Evolutionary conservation across 2,329 filamentous ascomycete species (phyloP).

Genomic region (Dactylellina sp.): DNA sequence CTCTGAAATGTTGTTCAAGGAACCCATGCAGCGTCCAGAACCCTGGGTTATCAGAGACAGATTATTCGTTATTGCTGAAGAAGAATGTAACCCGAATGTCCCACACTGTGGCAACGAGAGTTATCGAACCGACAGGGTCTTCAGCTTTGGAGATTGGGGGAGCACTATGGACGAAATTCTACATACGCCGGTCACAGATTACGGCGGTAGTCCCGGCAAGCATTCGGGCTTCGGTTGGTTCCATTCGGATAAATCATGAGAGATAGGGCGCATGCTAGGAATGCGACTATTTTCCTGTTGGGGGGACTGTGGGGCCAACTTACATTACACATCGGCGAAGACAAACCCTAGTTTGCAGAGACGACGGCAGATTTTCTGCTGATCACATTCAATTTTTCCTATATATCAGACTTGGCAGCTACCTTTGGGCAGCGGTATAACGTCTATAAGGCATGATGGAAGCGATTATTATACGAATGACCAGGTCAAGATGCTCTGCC

Average conservation of each 20-base stretch:
- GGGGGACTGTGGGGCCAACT: not conserved
- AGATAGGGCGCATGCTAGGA: slow-evolving; percentile 15
- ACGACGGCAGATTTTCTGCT: slow-evolving; percentile 17
- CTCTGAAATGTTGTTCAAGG: slow-evolving; percentile 55
- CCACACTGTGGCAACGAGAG: slow-evolving; percentile 45
- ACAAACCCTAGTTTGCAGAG: slow-evolving; percentile 1
- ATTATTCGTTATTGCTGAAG: slow-evolving; percentile 47
- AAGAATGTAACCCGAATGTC: slow-evolving; percentile 50
- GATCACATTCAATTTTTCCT: not conserved
- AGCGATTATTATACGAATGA: not conserved
- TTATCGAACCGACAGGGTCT: slow-evolving; percentile 40
- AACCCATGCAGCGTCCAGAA: slow-evolving; percentile 51
- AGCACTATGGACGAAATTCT: slow-evolving; percentile 54
- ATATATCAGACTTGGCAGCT: slow-evolving; percentile 3
- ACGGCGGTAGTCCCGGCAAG: slow-evolving; percentile 49
- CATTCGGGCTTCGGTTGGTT: slow-evolving; percentile 43
- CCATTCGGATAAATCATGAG: slow-evolving; percentile 33
- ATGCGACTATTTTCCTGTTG: not conserved
- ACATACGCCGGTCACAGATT: slow-evolving; percentile 54
- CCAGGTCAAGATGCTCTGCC: not conserved
- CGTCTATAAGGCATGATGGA: not conserved
- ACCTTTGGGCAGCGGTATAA: not conserved
- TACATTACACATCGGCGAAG: slow-evolving; percentile 36
- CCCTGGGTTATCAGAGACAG: slow-evolving; percentile 49
- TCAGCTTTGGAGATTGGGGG: slow-evolving; percentile 55